A percentile compares a stretch with the other conserved stretches of the same genome.
Conservation (phyloP, 352 stramenopile genomes). For the Nothophytophthora sp. region DNA sequence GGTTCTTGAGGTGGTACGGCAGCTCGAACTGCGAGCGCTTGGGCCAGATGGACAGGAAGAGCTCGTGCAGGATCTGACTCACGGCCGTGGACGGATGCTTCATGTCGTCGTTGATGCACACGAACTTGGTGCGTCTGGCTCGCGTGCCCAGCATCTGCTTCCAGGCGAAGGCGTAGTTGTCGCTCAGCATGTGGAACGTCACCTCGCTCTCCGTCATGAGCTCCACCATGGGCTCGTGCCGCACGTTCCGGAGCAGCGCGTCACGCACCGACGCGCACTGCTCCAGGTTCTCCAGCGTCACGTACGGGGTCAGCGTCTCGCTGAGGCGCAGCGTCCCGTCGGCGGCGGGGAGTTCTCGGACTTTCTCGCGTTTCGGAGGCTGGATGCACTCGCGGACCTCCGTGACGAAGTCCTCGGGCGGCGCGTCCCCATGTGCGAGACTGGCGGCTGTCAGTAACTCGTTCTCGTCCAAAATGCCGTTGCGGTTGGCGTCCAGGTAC, state of each 20-base stretch:
- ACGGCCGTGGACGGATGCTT: slow-evolving; percentile 81
- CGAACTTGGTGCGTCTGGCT: slow-evolving; percentile 92
- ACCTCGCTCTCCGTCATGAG: slow-evolving; percentile 86
- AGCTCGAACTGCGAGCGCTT: slow-evolving; percentile 92
- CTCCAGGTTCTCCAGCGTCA: slow-evolving; percentile 64
- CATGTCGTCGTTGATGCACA: slow-evolving; percentile 98
- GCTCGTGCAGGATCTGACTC: slow-evolving; percentile 87
- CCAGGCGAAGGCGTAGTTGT: slow-evolving; percentile 90
- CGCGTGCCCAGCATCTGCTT: slow-evolving; percentile 93
- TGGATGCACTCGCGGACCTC: slow-evolving; percentile 71
- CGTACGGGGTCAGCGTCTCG: slow-evolving; percentile 76
- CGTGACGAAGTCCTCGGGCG: slow-evolving; percentile 64
- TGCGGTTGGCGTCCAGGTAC: slow-evolving; percentile 91
- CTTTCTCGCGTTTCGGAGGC: slow-evolving; percentile 72
- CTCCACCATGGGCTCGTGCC: slow-evolving; percentile 58
- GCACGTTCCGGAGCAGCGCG: slow-evolving; percentile 66
- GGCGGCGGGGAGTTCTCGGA: slow-evolving; percentile 57
- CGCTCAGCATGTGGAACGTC: slow-evolving; percentile 95
- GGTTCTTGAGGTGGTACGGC: slow-evolving; percentile 85
- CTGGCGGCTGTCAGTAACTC: slow-evolving; percentile 90
- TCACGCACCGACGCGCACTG: slow-evolving; percentile 47
- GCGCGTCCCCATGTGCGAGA: slow-evolving; percentile 74
- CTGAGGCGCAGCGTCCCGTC: slow-evolving; percentile 62
- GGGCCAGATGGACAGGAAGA: slow-evolving; percentile 94
- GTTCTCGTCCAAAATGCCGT: slow-evolving; percentile 90